These are phyloP conservation scores for Puya raimondii DNA, from an alignment of 176 grass and related monocot species.

Conservation along the genomic window DNA sequence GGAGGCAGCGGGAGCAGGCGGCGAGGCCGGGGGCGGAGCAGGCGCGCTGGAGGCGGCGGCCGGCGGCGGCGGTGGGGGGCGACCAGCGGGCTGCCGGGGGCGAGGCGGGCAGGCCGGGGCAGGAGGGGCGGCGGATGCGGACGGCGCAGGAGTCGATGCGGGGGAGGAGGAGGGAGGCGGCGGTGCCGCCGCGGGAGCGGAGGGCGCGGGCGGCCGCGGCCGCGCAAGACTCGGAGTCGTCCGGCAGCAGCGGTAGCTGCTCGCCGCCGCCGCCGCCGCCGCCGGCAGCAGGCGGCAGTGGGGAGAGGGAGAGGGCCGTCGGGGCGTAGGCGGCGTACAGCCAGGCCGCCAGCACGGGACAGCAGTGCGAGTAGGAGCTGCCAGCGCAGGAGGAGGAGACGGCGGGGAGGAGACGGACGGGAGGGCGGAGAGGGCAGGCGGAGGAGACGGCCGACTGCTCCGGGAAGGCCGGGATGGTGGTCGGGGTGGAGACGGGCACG, in stretches of 20 bases:
- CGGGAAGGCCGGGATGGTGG: slow-evolving; percentile 93
- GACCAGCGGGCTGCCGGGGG: slow-evolving; percentile 25
- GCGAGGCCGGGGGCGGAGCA: slow-evolving; percentile 42
- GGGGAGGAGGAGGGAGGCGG: slow-evolving; percentile 55
- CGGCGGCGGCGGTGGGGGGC: slow-evolving; percentile 17
- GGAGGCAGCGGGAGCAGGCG: slow-evolving; percentile 69
- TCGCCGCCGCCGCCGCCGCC: slow-evolving; percentile 1
- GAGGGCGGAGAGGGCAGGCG: slow-evolving; percentile 60
- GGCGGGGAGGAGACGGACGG: slow-evolving; percentile 45
- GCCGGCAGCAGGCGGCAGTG: neutral
- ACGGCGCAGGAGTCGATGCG: slow-evolving; percentile 86
- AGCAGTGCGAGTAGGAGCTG: slow-evolving; percentile 45
- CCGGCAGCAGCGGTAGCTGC: slow-evolving; percentile 52
- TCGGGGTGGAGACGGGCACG: neutral
- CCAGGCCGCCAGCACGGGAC: slow-evolving; percentile 75
- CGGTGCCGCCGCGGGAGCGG: slow-evolving; percentile 24
- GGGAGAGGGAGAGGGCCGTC: slow-evolving; percentile 34
- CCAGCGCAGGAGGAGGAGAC: slow-evolving; percentile 41
- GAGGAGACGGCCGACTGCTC: slow-evolving; percentile 60
- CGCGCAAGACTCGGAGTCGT: slow-evolving; percentile 59
- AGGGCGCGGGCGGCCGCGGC: slow-evolving; percentile 57
- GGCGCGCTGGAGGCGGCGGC: slow-evolving; percentile 38
- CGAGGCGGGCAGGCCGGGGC: slow-evolving; percentile 20
- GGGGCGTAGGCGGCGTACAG: slow-evolving; percentile 78
- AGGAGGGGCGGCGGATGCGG: slow-evolving; percentile 51